These are phyloP conservation scores for Lodderomyces orthopsilosis DNA, from an alignment of 1,139 yeast genomes.

Conservation along the genomic window DNA sequence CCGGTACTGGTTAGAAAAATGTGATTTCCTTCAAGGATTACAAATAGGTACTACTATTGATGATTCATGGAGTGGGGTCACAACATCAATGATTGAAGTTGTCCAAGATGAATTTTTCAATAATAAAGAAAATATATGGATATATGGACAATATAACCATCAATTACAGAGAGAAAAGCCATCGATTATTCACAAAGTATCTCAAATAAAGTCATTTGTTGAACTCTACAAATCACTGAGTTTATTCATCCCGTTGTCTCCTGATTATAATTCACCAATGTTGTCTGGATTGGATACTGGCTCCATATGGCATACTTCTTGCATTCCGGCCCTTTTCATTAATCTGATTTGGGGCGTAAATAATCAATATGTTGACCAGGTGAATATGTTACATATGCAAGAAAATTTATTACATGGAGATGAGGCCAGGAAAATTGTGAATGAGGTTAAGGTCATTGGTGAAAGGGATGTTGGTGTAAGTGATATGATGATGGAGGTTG, in stretches of 20 bases:
- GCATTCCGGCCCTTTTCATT: slow-evolving; percentile 28
- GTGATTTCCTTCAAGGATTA: slow-evolving; percentile 73
- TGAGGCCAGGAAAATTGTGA: slow-evolving; percentile 32
- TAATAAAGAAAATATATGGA: slow-evolving; percentile 45
- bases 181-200: slow-evolving; percentile 16
- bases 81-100: slow-evolving; percentile 48
- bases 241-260: slow-evolving; percentile 44
- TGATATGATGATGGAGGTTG: slow-evolving; percentile 17
- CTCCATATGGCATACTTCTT: slow-evolving; percentile 44
- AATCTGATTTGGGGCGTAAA: slow-evolving; percentile 41
- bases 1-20: slow-evolving; percentile 66
- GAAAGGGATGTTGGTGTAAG: slow-evolving; percentile 9
- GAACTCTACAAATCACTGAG: slow-evolving; percentile 47
- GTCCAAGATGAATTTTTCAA: slow-evolving; percentile 73
- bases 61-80: slow-evolving; percentile 83
- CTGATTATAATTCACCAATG: slow-evolving; percentile 17
- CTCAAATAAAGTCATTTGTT: slow-evolving; percentile 48
- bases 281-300: slow-evolving; percentile 9
- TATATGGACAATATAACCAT: slow-evolving; percentile 23
- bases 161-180: background rate
- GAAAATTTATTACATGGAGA: slow-evolving; percentile 27
- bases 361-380: slow-evolving; percentile 21
- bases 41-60: slow-evolving; percentile 68
- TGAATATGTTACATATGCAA: slow-evolving; percentile 35
- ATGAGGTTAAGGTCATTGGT: slow-evolving; percentile 24